phyloP scores from a whole-genome alignment of 352 stramenopile genomes.

The Globisporangium paroecandrum region DNA sequence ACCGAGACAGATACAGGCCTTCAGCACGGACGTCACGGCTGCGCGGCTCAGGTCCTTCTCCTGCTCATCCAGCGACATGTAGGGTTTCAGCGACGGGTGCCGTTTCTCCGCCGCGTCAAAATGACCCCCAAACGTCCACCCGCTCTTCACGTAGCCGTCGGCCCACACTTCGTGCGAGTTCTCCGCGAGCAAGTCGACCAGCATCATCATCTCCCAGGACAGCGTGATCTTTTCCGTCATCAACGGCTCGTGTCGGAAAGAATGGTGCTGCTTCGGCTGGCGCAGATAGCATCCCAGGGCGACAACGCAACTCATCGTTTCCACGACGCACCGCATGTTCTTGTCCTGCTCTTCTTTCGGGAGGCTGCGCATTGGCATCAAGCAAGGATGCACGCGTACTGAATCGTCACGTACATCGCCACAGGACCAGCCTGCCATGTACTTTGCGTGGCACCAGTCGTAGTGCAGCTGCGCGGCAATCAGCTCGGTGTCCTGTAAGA shows the following conservation, averaged over 20 bases:
- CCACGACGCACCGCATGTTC: slow-evolving; percentile 47
- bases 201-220: slow-evolving; percentile 60
- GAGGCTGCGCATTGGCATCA: slow-evolving; percentile 52
- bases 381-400: slow-evolving; percentile 38
- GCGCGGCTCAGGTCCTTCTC: slow-evolving; percentile 50
- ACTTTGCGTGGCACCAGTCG: slow-evolving; percentile 58
- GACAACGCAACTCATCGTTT: slow-evolving; percentile 60
- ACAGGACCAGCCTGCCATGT: slow-evolving; percentile 41
- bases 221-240: slow-evolving; percentile 33
- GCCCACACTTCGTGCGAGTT: slow-evolving; percentile 76
- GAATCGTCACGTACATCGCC: slow-evolving; percentile 37
- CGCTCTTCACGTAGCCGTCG: slow-evolving; percentile 33
- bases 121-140: slow-evolving; percentile 33
- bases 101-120: slow-evolving; percentile 43
- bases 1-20: slow-evolving; percentile 49
- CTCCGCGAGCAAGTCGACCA: slow-evolving; percentile 65
- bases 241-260: slow-evolving; percentile 21
- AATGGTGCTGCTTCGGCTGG: slow-evolving; percentile 16
- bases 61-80: slow-evolving; percentile 50
- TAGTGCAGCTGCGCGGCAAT: slow-evolving; percentile 63
- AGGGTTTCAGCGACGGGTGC: slow-evolving; percentile 58
- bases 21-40: slow-evolving; percentile 46
- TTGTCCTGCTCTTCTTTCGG: slow-evolving; percentile 28
- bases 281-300: slow-evolving; percentile 45
- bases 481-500: slow-evolving; percentile 27